Evolutionary conservation across 148 eudicot genomes (phyloP).

Genomic region (Rhododendron mucronatum): DNA sequence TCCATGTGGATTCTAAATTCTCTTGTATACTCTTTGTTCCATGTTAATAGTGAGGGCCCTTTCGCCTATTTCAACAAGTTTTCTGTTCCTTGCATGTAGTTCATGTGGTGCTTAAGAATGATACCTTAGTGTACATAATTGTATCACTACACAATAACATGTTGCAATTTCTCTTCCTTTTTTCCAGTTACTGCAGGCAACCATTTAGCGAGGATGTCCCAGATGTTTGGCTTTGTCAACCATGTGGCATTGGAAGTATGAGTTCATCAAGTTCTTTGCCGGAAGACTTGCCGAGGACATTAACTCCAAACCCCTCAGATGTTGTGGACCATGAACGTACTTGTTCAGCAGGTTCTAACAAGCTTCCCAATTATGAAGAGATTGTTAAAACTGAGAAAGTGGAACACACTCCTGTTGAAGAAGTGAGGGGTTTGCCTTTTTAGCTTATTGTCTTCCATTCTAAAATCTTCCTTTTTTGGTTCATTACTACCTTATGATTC

Average conservation of each 20-base stretch:
- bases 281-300: not conserved
- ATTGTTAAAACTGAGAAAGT: slow-evolving; percentile 22
- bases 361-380: slow-evolving; percentile 5
- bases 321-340: not conserved
- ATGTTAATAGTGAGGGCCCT: too few species aligned
- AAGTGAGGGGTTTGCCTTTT: slow-evolving; percentile 14
- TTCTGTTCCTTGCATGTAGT: not conserved
- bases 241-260: slow-evolving; percentile 9
- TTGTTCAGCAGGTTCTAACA: not conserved
- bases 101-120: not conserved
- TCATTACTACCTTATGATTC: not conserved
- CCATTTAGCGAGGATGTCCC: not conserved
- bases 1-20: not conserved
- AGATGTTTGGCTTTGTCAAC: slow-evolving; percentile 23
- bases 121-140: not conserved
- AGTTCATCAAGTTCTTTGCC: not conserved
- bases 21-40: not conserved
- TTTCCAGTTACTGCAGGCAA: slow-evolving; percentile 33
- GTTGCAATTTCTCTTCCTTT: not conserved
- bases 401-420: slow-evolving; percentile 16
- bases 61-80: not conserved
- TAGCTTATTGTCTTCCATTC: not conserved
- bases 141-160: not conserved
- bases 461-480: not conserved
- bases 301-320: not conserved